Percentiles rank a stretch among this genome's conserved stretches.
Evolutionary conservation across 441 rosid species (phyloP).

Genomic region (Pelargonium cotyledonis): DNA sequence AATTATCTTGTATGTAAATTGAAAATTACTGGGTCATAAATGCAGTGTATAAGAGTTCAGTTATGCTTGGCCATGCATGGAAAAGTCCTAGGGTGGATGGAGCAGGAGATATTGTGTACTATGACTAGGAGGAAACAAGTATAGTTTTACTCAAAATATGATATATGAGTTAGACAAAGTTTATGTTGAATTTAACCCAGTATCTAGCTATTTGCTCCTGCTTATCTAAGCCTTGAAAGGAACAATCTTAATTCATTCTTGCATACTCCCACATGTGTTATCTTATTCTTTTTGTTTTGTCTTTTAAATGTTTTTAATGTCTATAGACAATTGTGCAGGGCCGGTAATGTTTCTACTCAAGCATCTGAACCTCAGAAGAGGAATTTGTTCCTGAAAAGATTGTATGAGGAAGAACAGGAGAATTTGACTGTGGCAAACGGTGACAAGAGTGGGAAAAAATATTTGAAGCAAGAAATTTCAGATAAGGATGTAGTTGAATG

Average conservation of each 20-base stretch:
- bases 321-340: constrained; percentile 40
- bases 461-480: constrained; percentile 33
- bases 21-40: too few relatives aligned
- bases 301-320: constrained; percentile 14
- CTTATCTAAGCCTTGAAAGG: neutral
- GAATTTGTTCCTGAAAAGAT: constrained; percentile 73
- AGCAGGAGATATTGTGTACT: too few relatives aligned
- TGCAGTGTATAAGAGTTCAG: too few relatives aligned
- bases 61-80: too few relatives aligned
- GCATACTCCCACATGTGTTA: neutral
- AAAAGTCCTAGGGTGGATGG: too few relatives aligned
- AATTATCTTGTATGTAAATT: too few relatives aligned
- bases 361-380: constrained; percentile 46
- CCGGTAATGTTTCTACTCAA: constrained; percentile 52
- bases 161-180: neutral
- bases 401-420: constrained; percentile 52
- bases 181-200: neutral
- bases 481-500: constrained; percentile 62
- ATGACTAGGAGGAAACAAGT: too few relatives aligned
- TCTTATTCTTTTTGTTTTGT: constrained; percentile 10
- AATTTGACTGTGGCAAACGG: constrained; percentile 15
- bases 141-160: too few relatives aligned
- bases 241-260: neutral
- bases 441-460: constrained; percentile 24
- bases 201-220: neutral